Base-by-base conservation (phyloP, 176 grass and related monocot genomes). In the Dactylis glomerata region DNA sequence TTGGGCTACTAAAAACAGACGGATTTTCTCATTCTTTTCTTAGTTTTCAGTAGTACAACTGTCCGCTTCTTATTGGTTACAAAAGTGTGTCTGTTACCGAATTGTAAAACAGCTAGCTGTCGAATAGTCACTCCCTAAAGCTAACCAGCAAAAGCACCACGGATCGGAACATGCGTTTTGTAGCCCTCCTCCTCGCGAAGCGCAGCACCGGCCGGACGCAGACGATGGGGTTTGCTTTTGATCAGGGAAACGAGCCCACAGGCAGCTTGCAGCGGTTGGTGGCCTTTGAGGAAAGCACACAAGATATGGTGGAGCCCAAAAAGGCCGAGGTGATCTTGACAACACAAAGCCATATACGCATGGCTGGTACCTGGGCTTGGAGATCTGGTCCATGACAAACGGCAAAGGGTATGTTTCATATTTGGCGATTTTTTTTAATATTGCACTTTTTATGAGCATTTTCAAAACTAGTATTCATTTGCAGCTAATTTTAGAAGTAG, bases 141-240 rank as follows among this genome's bases (percentile, higher is more conserved):
- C 61, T 58, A 65, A 27, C 9, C 32, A 83, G 80, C 80, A 76
- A 87, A 91, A 81, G 81, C 85, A 33, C 24, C 85, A 87, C 19
- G 81, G 47, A 50, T 74, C 27, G 26, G 27, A 76, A 76, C 84
- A 84, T 76, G 84, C 85, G 59, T 84, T 76, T 81, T 87, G 75
- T 80, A 87, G 85, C 81, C 81, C 75, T 84, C 81, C 75, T 84
- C 49, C 75, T 84, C 58, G 47, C 80, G 80, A 83, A 83, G 84
- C 28, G 73, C 54, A 6, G 33, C 52, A 15, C 52, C 54, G 88
- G 72, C 54, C 34, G 88, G 72, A 78, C 51, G 31, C 82, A 85
- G 42, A 28, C 40, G 42, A 41, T 34, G 71, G 41, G 42, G 47
- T 40, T 86, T 26, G 13, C 74, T 68, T 78, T 85, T 86, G 55